A percentile compares a stretch with the other conserved stretches of the same genome.
Evolutionary conservation across 2,329 filamentous ascomycete species (phyloP).

Genomic region (Arthrobotrys entomopaga): DNA sequence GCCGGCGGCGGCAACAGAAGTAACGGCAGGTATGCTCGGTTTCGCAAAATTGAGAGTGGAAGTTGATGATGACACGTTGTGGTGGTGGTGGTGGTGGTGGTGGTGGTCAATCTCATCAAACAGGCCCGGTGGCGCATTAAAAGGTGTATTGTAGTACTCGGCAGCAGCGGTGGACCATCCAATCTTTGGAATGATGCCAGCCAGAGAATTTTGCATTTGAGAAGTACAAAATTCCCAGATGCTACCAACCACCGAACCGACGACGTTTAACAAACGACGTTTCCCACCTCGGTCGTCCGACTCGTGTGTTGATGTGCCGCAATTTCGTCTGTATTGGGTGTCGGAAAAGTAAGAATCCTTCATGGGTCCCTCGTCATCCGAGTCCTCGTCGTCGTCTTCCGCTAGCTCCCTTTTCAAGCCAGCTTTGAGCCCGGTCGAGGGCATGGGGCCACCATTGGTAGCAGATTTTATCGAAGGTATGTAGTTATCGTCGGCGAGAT

Average conservation of each 20-base stretch:
- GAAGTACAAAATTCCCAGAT: slow-evolving; percentile 55
- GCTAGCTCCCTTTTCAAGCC: slow-evolving; percentile 40
- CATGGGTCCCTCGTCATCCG: slow-evolving; percentile 36
- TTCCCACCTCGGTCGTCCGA: slow-evolving; percentile 47
- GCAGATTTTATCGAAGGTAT: slow-evolving; percentile 49
- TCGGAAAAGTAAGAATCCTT: slow-evolving; percentile 50
- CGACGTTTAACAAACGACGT: slow-evolving; percentile 48
- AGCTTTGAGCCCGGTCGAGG: slow-evolving; percentile 42
- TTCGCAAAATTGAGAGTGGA: slow-evolving; percentile 22
- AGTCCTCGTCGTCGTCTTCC: slow-evolving; percentile 28
- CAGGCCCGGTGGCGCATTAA: slow-evolving; percentile 48
- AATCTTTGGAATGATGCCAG: slow-evolving; percentile 53
- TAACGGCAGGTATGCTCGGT: slow-evolving; percentile 19
- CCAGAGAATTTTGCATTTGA: slow-evolving; percentile 51
- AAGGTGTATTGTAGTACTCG: slow-evolving; percentile 52
- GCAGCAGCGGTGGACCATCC: slow-evolving; percentile 50
- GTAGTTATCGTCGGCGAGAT: slow-evolving; percentile 42
- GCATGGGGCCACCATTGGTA: slow-evolving; percentile 50
- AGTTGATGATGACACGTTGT: slow-evolving; percentile 17
- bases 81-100: no score
- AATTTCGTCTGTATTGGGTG: slow-evolving; percentile 44
- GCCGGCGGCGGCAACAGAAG: background rate
- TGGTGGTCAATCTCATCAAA: slow-evolving; percentile 39
- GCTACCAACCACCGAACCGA: slow-evolving; percentile 53
- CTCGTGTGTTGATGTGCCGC: slow-evolving; percentile 49